Evolutionary conservation across 345 rosid genomes (phyloP).

Genomic region (Angophora floribunda): DNA sequence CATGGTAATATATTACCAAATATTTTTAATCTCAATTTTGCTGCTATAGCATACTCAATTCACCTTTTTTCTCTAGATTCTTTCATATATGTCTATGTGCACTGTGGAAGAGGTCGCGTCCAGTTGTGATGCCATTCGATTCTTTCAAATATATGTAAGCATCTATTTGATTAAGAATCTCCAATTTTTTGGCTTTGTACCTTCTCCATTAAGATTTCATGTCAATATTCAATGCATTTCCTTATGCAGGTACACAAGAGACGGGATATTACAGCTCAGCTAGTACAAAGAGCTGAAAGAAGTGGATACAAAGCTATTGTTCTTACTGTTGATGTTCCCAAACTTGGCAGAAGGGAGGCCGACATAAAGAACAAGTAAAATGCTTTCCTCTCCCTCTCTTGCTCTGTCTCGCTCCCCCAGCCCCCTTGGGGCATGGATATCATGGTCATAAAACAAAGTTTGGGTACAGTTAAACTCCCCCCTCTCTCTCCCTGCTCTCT

Average conservation of each 20-base stretch:
- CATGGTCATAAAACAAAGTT: background rate
- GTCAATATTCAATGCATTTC: background rate
- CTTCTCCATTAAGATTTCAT: background rate
- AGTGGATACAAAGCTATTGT: constrained; percentile 80
- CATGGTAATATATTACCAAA: constrained; percentile 40
- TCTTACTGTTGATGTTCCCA: constrained; percentile 80
- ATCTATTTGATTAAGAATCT: background rate
- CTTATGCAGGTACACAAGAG: constrained; percentile 43
- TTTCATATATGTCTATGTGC: constrained; percentile 49
- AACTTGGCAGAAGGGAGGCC: constrained; percentile 79
- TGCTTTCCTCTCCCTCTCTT: background rate
- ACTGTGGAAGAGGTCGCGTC: constrained; percentile 85
- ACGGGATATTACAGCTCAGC: constrained; percentile 43
- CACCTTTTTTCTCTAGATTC: constrained; percentile 19
- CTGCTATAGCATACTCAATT: background rate
- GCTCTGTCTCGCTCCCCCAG: background rate
- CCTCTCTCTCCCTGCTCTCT: background rate
- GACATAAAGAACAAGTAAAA: constrained; percentile 78
- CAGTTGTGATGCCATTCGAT: constrained; percentile 69
- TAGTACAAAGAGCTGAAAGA: constrained; percentile 76
- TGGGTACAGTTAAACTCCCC: background rate
- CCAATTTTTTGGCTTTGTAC: background rate
- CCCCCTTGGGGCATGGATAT: background rate
- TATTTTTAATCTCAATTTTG: background rate
- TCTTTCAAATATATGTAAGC: constrained; percentile 67